Evolutionary conservation across 2,329 filamentous ascomycete species (phyloP), one percentile per base, ranked within the genome.

Genomic region (Hymenoscyphus fraxineus): DNA sequence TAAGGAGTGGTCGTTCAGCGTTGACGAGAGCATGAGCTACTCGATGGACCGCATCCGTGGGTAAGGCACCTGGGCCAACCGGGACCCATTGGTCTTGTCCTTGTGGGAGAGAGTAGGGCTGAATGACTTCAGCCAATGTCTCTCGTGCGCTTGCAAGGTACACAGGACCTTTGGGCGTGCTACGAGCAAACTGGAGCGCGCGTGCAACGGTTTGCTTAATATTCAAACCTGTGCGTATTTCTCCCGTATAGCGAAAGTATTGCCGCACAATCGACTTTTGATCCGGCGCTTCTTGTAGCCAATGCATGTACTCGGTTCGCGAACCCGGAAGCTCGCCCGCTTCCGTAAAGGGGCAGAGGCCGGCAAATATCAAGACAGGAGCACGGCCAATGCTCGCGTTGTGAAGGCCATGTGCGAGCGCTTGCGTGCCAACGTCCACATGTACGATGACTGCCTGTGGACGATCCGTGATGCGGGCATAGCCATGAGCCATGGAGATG

Each of bases 341-440:
- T 27, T 27, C 27, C 2, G 27, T 27, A 27, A 27, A 27, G 27
- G 88, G 89, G 22, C 84, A 88, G 16, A 91, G 76, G 1, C 88
- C 88, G 1, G 88, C 88, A 68, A 92, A 91, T 66, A 91, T 89
- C 59, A 91, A 77, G 4, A 91, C 66, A 0, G 88, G 88, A 0
- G 83, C 85, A 60, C 88, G 82, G 1, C 88, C 88, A 69, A 83
- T 84, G 1, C 83, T 86, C 6, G 88, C 88, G 70, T 91, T 91
- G 77, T 91, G 88, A 1, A 91, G 81, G 0, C 88, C 88, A 13
- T n/a, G 85, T n/a, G 82, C 88, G 2, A 91, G 81, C 15, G 86
- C 88, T 75, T 90, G 88, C 0, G 88, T 91, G 15, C 89, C 89
- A 13, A 91, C 88, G 69, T 91, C 88, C 66, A 91, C 88, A 69